These are phyloP conservation scores for Alternaria brassicicola DNA, from an alignment of 2,329 filamentous ascomycete species.

Conservation along the genomic window DNA sequence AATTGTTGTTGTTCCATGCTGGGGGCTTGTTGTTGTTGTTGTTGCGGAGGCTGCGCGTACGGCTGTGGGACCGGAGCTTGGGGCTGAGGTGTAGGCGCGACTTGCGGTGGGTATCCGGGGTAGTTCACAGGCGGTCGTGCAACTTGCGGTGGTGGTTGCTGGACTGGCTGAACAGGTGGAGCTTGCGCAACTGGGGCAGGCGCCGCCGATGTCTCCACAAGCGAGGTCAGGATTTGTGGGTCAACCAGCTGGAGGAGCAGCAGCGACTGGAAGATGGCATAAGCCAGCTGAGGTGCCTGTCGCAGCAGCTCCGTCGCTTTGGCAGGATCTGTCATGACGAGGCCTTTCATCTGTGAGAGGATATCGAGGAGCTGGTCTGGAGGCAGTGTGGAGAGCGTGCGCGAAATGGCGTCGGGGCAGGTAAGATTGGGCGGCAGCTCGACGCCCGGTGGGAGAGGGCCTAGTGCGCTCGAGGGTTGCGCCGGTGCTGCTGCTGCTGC, in stretches of 20 bases:
- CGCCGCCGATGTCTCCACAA: conserved; percentile 66
- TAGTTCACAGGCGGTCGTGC: conserved; percentile 40
- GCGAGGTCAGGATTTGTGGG: conserved; percentile 77
- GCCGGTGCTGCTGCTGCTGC: conserved; percentile 45
- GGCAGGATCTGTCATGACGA: conserved; percentile 80
- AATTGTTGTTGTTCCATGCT: conserved; percentile 66
- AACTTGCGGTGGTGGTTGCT: conserved; percentile 45
- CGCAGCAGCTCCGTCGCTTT: conserved; percentile 85
- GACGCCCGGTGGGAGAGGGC: conserved; percentile 81
- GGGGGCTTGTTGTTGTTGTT: conserved; percentile 25
- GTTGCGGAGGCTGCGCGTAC: conserved; percentile 53
- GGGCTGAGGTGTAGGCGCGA: conserved; percentile 59
- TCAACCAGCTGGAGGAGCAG: conserved; percentile 93
- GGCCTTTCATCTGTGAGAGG: conserved; percentile 88
- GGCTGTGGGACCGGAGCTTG: conserved; percentile 41
- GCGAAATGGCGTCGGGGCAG: conserved; percentile 88
- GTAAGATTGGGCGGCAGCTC: conserved; percentile 83
- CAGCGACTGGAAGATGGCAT: conserved; percentile 92
- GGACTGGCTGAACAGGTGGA: conserved; percentile 47
- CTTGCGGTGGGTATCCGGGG: conserved; percentile 52
- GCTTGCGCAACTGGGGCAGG: conserved; percentile 43
- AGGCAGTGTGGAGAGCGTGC: conserved; percentile 84
- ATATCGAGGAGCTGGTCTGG: conserved; percentile 91
- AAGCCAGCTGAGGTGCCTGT: conserved; percentile 89
- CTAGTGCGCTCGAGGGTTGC: conserved; percentile 63